phyloP scores from a whole-genome alignment of 2,329 filamentous ascomycete species.

The Ploettnerulaceae sp. region DNA sequence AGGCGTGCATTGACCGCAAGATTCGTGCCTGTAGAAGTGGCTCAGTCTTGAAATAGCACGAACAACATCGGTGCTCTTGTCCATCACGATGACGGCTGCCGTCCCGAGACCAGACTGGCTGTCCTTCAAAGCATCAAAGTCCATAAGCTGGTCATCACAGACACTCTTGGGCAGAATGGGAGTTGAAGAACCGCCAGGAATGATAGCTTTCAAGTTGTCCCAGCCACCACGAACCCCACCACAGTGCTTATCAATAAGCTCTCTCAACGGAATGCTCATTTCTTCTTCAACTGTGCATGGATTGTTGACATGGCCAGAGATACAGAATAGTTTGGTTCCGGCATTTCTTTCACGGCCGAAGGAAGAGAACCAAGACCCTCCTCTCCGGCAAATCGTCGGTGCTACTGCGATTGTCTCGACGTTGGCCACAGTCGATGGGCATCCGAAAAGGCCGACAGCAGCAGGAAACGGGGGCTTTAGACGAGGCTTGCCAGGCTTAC shows the following conservation, averaged over 20 bases:
- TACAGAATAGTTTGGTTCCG: conserved; percentile 97
- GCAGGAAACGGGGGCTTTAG: conserved; percentile 98
- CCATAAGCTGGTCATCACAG: conserved; percentile 96
- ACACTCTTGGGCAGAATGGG: conserved; percentile 86
- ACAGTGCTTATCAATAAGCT: conserved; percentile 97
- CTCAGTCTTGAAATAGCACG: conserved; percentile 87
- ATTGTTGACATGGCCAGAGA: conserved; percentile 98
- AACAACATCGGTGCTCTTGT: conserved; percentile 95
- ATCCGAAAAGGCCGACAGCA: conserved; percentile 94
- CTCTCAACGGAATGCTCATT: conserved; percentile 94
- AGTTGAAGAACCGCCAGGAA: conserved; percentile 94
- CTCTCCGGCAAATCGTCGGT: conserved; percentile 91
- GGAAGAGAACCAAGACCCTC: conserved; percentile 84
- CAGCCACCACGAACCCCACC: conserved; percentile 94
- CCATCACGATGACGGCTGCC: conserved; percentile 97
- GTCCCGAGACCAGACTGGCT: conserved; percentile 95
- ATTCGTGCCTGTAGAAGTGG: conserved; percentile 98
- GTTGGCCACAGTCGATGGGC: conserved; percentile 95
- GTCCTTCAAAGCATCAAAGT: conserved; percentile 98
- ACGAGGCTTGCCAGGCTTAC: conserved; percentile 96
- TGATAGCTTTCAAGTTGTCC: conserved; percentile 95
- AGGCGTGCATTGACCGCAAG: conserved; percentile 97
- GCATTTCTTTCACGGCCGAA: conserved; percentile 96
- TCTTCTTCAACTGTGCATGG: conserved; percentile 97
- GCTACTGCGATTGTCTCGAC: conserved; percentile 96